These are phyloP conservation scores for Eucalyptus brandiana DNA, from an alignment of 345 rosid species.

Conservation along the genomic window DNA sequence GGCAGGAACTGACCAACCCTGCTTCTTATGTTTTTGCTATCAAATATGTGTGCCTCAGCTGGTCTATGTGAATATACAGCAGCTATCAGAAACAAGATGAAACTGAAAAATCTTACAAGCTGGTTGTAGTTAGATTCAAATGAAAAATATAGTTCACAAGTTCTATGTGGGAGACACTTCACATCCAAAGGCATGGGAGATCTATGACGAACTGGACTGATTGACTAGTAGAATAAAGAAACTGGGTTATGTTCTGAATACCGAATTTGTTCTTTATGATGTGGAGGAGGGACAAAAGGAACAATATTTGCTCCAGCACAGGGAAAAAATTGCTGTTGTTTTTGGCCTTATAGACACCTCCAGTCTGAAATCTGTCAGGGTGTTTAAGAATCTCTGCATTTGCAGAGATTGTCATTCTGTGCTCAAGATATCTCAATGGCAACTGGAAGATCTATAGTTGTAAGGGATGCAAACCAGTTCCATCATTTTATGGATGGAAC, in stretches of 20 bases:
- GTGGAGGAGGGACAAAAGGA: rapidly evolving
- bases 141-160: background rate
- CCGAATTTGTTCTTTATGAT: background rate
- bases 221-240: background rate
- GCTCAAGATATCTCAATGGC: background rate
- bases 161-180: background rate
- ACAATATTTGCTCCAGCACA: background rate
- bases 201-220: background rate
- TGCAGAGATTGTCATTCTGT: background rate
- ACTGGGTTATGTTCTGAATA: background rate
- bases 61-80: background rate
- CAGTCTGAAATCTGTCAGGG: background rate
- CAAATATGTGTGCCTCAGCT: background rate
- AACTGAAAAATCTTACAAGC: background rate
- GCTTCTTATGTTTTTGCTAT: background rate
- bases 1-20: background rate
- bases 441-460: background rate
- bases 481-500: background rate
- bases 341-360: background rate
- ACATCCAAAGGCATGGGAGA: background rate
- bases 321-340: too few species aligned
- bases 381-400: background rate
- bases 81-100: background rate
- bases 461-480: background rate
- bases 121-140: background rate